These are phyloP conservation scores for Gamarada debralockiae DNA, from an alignment of 495 filamentous ascomycete species.

Conservation along the genomic window DNA sequence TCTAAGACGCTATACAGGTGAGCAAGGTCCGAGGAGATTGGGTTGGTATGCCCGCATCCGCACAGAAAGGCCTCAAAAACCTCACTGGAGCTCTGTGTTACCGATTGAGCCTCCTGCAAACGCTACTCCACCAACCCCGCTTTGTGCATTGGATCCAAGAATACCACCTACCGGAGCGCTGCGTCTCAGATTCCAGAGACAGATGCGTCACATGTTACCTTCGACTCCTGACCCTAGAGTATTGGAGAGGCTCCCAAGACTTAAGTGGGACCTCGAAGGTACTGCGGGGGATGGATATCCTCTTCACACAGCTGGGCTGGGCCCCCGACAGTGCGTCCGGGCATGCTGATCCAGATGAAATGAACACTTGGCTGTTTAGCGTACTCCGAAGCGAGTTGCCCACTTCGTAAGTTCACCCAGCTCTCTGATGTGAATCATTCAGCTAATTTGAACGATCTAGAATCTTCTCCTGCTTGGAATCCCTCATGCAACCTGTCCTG, in stretches of 20 bases:
- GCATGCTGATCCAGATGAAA: conserved; percentile 25
- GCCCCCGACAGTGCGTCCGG: neutral
- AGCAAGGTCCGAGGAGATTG: neutral
- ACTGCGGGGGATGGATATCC: neutral
- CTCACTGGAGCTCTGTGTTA: conserved; percentile 34
- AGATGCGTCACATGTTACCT: neutral
- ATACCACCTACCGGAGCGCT: conserved; percentile 13
- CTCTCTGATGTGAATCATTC: neutral
- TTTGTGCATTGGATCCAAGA: conserved; percentile 34
- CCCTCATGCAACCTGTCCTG: neutral
- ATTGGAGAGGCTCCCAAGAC: neutral
- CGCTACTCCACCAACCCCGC: conserved; percentile 38
- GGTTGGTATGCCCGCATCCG: conserved; percentile 7
- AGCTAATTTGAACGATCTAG: conserved; percentile 5
- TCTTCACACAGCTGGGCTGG: conserved; percentile 12
- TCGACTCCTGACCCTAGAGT: neutral
- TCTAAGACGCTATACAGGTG: conserved; percentile 2
- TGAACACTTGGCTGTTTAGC: conserved; percentile 13
- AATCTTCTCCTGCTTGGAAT: conserved; percentile 9
- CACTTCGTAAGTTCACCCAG: conserved; percentile 3
- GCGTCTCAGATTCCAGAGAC: neutral
- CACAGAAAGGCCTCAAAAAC: conserved; percentile 21
- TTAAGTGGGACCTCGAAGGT: neutral
- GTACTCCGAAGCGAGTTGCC: conserved; percentile 14
- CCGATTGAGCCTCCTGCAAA: conserved; percentile 35